A percentile compares a stretch with the other conserved stretches of the same genome.
These are phyloP conservation scores for Lasiodiplodia theobromae DNA, from an alignment of 2,329 filamentous ascomycete species.

Conservation along the genomic window DNA sequence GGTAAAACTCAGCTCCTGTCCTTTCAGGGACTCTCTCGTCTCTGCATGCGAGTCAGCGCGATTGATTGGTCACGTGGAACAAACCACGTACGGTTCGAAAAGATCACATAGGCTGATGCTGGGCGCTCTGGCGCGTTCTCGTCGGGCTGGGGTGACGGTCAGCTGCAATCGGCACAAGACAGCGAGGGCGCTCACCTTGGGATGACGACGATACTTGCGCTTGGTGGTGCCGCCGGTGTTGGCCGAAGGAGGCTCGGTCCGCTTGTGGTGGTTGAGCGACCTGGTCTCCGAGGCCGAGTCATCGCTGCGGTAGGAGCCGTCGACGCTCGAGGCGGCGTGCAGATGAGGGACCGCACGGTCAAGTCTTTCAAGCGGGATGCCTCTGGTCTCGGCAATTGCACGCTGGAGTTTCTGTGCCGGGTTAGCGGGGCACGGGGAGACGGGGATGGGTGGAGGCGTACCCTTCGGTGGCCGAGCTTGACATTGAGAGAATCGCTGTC, in stretches of 20 bases:
- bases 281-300: slow-evolving; percentile 57
- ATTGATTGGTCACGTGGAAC: not conserved
- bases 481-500: slow-evolving; percentile 74
- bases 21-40: slow-evolving; percentile 79
- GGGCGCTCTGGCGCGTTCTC: slow-evolving; percentile 81
- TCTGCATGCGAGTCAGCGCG: slow-evolving; percentile 52
- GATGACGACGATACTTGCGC: slow-evolving; percentile 78
- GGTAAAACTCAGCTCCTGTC: slow-evolving; percentile 78
- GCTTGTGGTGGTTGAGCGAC: slow-evolving; percentile 51
- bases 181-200: slow-evolving; percentile 66
- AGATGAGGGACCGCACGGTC: slow-evolving; percentile 21
- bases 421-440: not conserved
- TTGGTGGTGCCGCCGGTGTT: slow-evolving; percentile 56
- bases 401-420: slow-evolving; percentile 75
- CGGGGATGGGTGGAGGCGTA: slow-evolving; percentile 51
- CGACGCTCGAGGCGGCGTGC: slow-evolving; percentile 48
- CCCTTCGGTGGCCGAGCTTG: slow-evolving; percentile 80
- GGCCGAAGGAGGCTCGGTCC: slow-evolving; percentile 48
- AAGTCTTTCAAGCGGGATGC: slow-evolving; percentile 48
- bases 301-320: slow-evolving; percentile 64
- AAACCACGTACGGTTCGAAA: slow-evolving; percentile 75
- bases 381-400: slow-evolving; percentile 77
- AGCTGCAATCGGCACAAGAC: not conserved
- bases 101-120: slow-evolving; percentile 83
- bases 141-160: slow-evolving; percentile 64